These are phyloP conservation scores for Trametes meyenii DNA, from an alignment of 768 basidiomycete species.

Conservation along the genomic window DNA sequence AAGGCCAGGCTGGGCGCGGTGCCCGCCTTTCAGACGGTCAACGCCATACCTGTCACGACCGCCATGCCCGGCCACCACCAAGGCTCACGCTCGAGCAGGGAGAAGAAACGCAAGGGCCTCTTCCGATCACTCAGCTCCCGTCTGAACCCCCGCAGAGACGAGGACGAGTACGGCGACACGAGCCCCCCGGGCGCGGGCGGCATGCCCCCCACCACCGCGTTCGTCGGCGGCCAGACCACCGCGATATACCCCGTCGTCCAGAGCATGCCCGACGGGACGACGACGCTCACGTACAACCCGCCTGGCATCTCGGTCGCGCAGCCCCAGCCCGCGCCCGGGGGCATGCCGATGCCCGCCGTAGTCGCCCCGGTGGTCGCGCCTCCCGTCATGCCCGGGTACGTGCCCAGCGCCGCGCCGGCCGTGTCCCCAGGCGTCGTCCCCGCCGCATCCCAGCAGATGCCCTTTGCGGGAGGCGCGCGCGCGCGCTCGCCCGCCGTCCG, in stretches of 20 bases:
- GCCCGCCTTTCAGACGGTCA: constrained; percentile 34
- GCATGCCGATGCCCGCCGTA: neutral
- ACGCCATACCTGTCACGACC: constrained; percentile 30
- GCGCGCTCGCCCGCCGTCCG: constrained; percentile 18
- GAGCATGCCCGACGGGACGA: constrained; percentile 22
- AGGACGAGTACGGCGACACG: constrained; percentile 19
- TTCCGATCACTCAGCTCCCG: constrained; percentile 49
- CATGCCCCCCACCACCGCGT: constrained; percentile 15
- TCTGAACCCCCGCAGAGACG: constrained; percentile 17
- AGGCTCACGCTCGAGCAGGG: constrained; percentile 17
- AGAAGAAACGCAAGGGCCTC: constrained; percentile 43
- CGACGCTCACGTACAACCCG: constrained; percentile 19
- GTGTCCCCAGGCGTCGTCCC: constrained; percentile 7
- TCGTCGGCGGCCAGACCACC: constrained; percentile 16
- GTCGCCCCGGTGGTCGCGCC: neutral
- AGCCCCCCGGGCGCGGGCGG: constrained; percentile 18
- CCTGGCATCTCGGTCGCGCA: constrained; percentile 3
- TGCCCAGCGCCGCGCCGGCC: constrained; percentile 1
- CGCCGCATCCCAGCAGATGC: neutral
- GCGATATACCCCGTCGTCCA: constrained; percentile 28
- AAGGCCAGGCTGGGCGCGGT: constrained; percentile 40
- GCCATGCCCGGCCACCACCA: constrained; percentile 1
- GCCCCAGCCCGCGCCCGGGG: neutral
- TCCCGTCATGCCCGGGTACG: constrained; percentile 13
- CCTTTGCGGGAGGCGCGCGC: neutral